Conservation (phyloP, 169 alveolate genomes). For the Plasmodium vinckei region DNA sequence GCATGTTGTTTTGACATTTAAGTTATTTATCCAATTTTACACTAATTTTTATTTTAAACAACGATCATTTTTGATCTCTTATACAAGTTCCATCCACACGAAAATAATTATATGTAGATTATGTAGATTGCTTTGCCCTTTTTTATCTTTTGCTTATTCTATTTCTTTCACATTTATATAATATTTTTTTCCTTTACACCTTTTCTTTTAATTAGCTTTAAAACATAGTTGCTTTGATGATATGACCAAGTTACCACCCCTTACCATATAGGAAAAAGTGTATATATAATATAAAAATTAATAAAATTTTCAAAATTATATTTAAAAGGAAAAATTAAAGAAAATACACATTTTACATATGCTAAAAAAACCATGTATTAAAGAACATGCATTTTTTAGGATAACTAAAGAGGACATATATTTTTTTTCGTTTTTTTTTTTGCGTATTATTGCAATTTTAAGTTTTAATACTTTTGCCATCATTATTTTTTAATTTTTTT, state of each 20-base stretch:
- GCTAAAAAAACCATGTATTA: too few species aligned
- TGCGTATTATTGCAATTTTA: too few species aligned
- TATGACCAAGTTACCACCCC: conserved; percentile 3
- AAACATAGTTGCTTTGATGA: conserved; percentile 62
- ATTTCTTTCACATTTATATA: conserved; percentile 4
- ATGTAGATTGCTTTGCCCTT: not conserved
- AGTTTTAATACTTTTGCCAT: too few species aligned
- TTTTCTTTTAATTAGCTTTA: conserved; percentile 22
- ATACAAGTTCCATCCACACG: not conserved
- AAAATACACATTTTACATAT: too few species aligned
- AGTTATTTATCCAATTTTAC: too few species aligned
- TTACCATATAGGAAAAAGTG: too few species aligned
- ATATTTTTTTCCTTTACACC: not conserved
- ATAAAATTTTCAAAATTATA: too few species aligned
- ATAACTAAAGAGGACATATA: too few species aligned
- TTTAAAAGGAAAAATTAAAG: too few species aligned
- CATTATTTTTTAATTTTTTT: too few species aligned
- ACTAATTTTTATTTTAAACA: not conserved
- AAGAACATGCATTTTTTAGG: too few species aligned
- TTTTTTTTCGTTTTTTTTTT: too few species aligned
- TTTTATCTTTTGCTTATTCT: not conserved
- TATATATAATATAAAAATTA: not conserved
- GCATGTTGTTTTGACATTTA: not conserved
- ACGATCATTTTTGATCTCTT: not conserved
- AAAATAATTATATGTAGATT: not conserved